Evolutionary conservation across 75 land plant species (phyloP), one percentile per base, ranked within the genome.

Genomic region (Gnetum montanum): DNA sequence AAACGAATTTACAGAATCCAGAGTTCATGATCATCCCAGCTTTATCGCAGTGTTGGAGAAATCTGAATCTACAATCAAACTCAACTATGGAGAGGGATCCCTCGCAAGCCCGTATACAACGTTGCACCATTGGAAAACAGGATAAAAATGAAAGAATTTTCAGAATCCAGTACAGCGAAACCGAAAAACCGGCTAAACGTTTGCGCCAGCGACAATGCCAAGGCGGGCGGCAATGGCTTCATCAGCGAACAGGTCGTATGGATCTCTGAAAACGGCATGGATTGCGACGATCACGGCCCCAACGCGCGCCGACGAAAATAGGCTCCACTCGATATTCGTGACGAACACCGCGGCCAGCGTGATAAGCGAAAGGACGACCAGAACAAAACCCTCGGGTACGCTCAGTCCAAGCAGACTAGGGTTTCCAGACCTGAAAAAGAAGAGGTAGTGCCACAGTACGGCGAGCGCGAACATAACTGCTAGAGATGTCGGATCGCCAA

Each of bases 181-280:
- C n/a, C n/a, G n/a, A n/a, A n/a, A n/a, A n/a, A n/a, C n/a, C n/a
- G n/a, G n/a, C n/a, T n/a, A n/a, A n/a, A n/a, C n/a, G n/a, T n/a
- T n/a, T n/a, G n/a, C n/a, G n/a, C n/a, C n/a, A n/a, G n/a, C n/a
- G n/a, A n/a, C n/a, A n/a, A n/a, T n/a, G n/a, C n/a, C n/a, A n/a
- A n/a, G n/a, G n/a, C n/a, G n/a, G n/a, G 23, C 6, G 23, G 10
- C 4, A 51, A 18, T 49, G 26, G 54, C 69, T 34, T 70, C 74
- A 26, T 71, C 74, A 24, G 66, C 58, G 64, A 71, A 71, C 7
- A 71, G 70, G 55, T 71, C 74, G 53, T 71, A 69, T 1, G 74
- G 74, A 53, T 49, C 63, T 34, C 74, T 61, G 37, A 59, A 66
- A 40, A 70, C 70, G 2, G 70, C 74, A 59, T 71, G 74, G 26